Conservation (phyloP, 2,329 filamentous ascomycete genomes). For the Fusarium burgessii region DNA sequence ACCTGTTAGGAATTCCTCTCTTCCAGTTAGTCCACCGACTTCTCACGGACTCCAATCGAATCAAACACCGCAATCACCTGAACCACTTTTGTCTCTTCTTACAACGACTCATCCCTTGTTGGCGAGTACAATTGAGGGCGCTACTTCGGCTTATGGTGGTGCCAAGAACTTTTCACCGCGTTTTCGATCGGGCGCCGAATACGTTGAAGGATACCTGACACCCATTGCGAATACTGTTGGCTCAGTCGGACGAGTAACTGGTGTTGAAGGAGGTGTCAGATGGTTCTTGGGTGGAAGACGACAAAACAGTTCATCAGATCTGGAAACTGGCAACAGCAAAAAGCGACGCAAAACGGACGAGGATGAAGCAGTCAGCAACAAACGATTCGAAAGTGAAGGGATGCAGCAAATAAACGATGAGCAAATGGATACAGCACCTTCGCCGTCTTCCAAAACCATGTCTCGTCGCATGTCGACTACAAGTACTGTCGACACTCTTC, state of each 20-base stretch:
- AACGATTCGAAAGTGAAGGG: conserved; percentile 46
- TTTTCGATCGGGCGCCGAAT: conserved; percentile 89
- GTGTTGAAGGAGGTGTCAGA: conserved; percentile 86
- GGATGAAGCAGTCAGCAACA: conserved; percentile 48
- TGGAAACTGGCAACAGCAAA: conserved; percentile 60
- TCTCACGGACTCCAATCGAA: conserved; percentile 50
- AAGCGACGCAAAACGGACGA: conserved; percentile 70
- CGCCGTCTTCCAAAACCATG: conserved; percentile 44
- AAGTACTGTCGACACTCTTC: conserved; percentile 79
- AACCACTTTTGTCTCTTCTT: conserved; percentile 87
- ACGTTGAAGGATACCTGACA: conserved; percentile 88
- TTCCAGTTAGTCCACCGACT: conserved; percentile 53
- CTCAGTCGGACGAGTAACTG: conserved; percentile 84
- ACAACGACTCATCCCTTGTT: conserved; percentile 90
- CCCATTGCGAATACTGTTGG: conserved; percentile 89
- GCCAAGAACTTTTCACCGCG: conserved; percentile 92
- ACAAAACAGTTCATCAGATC: conserved; percentile 61
- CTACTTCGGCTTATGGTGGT: conserved; percentile 84
- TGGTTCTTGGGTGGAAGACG: conserved; percentile 79
- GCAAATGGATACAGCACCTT: conserved; percentile 44
- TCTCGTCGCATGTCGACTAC: conserved; percentile 71
- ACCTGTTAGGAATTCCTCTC: conserved; percentile 58
- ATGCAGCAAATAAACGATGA: conserved; percentile 45
- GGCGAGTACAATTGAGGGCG: conserved; percentile 85
- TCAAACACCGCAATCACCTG: conserved; percentile 61